Conservation (phyloP, 805 yeast genomes). For the Nakazawaea ishiwadae region DNA sequence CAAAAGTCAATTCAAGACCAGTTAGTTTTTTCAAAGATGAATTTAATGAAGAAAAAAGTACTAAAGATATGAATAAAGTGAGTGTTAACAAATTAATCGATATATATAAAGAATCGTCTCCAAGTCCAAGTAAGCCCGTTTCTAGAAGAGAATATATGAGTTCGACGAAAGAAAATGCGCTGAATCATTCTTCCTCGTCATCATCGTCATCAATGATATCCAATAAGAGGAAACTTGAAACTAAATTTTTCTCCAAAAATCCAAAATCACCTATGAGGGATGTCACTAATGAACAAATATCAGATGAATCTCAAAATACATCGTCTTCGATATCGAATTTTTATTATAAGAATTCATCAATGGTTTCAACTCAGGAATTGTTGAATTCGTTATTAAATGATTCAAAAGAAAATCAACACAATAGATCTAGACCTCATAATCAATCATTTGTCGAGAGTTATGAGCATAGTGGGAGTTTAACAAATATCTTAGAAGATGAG, state of each 20-base stretch:
- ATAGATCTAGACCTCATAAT: background rate
- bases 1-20: background rate
- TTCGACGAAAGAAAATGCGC: constrained; percentile 1
- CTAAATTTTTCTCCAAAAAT: constrained; percentile 5
- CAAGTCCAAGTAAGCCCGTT: no score
- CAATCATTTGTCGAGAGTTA: background rate
- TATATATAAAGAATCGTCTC: background rate
- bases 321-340: background rate
- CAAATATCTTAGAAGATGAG: background rate
- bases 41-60: background rate
- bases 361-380: constrained; percentile 4
- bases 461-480: background rate
- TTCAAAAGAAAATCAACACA: background rate
- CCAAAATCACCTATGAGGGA: constrained; percentile 28
- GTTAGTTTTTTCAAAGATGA: background rate
- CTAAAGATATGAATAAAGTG: background rate
- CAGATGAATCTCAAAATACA: constrained; percentile 2
- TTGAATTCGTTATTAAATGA: constrained; percentile 4
- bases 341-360: background rate
- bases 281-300: constrained; percentile 26
- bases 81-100: background rate
- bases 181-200: no score
- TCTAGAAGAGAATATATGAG: background rate
- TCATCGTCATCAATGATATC: constrained; percentile 1
- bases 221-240: background rate